phyloP scores from a whole-genome alignment of 306 rosid species.

The Bauhinia variegata region DNA sequence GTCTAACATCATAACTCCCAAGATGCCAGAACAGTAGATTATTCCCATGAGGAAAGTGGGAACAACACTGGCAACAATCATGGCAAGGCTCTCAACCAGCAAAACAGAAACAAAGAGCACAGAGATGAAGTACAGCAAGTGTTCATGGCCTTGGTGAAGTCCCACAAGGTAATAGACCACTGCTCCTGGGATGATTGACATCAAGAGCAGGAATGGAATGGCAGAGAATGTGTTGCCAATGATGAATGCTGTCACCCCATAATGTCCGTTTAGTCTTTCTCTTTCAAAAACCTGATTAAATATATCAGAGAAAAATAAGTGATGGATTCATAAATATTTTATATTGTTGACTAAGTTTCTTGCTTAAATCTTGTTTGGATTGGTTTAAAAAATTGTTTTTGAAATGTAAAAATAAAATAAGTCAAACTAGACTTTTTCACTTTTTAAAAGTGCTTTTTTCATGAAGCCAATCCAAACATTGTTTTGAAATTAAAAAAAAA shows the following conservation, averaged over 20 bases:
- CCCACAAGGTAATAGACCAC: slow-evolving; percentile 53
- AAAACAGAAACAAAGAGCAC: slow-evolving; percentile 47
- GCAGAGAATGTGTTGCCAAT: slow-evolving; percentile 54
- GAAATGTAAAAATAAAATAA: too few species aligned
- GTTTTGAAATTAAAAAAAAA: too few species aligned
- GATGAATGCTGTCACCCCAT: slow-evolving; percentile 45
- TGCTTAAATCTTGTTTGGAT: too few species aligned
- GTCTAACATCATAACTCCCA: slow-evolving; percentile 67
- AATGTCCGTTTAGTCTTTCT: slow-evolving; percentile 56
- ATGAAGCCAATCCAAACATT: too few species aligned
- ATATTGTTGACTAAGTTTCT: too few species aligned
- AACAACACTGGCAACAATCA: slow-evolving; percentile 58
- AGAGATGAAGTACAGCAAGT: slow-evolving; percentile 41
- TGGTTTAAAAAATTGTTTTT: too few species aligned
- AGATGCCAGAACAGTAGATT: slow-evolving; percentile 52
- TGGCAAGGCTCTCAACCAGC: slow-evolving; percentile 60
- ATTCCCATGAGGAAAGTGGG: slow-evolving; percentile 62
- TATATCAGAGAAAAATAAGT: not conserved
- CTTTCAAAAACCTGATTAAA: slow-evolving; percentile 39
- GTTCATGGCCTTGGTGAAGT: slow-evolving; percentile 45
- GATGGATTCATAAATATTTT: too few species aligned
- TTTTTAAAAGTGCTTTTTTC: too few species aligned
- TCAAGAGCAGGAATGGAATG: slow-evolving; percentile 47
- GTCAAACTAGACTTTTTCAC: too few species aligned
- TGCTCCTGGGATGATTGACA: slow-evolving; percentile 52